Conservation (phyloP, 371 early-diverging fungal genomes). For the Fennellomyces sp. region DNA sequence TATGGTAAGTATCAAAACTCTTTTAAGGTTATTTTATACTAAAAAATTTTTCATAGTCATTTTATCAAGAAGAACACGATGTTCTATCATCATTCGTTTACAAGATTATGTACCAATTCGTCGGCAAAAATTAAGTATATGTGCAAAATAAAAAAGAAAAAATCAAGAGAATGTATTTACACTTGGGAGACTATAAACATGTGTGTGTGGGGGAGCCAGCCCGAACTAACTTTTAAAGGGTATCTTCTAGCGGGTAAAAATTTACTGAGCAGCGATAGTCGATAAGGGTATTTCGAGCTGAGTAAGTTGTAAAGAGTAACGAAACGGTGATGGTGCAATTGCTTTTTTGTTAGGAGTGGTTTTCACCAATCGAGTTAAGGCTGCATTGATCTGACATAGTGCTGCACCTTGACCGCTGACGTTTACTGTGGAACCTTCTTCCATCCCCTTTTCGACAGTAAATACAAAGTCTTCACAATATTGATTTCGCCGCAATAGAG, state of each 20-base stretch:
- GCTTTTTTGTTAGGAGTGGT: conserved; percentile 12
- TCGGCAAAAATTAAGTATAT: conserved; percentile 52
- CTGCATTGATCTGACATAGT: conserved; percentile 37
- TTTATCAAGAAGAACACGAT: conserved; percentile 67
- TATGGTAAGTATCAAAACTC: conserved; percentile 40
- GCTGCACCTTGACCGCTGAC: conserved; percentile 30
- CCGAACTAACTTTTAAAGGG: not conserved
- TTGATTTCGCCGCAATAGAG: conserved; percentile 25
- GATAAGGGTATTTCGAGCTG: conserved; percentile 45
- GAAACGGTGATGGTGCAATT: conserved; percentile 35
- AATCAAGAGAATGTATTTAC: no score
- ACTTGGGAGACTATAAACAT: no score
- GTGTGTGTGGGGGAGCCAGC: not conserved
- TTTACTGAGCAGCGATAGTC: conserved; percentile 34
- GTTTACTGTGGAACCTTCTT: conserved; percentile 32
- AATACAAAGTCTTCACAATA: conserved; percentile 34
- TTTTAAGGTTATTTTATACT: not conserved
- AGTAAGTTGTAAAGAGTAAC: conserved; percentile 48
- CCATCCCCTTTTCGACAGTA: conserved; percentile 44
- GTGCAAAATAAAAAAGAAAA: not conserved
- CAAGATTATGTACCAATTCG: conserved; percentile 58
- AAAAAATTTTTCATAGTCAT: conserved; percentile 35
- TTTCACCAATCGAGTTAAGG: conserved; percentile 29
- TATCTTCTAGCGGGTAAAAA: not conserved
- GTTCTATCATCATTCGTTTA: conserved; percentile 62